Base-by-base conservation (phyloP, 2,329 filamentous ascomycete genomes). In the Colletotrichum cordylinicola region DNA sequence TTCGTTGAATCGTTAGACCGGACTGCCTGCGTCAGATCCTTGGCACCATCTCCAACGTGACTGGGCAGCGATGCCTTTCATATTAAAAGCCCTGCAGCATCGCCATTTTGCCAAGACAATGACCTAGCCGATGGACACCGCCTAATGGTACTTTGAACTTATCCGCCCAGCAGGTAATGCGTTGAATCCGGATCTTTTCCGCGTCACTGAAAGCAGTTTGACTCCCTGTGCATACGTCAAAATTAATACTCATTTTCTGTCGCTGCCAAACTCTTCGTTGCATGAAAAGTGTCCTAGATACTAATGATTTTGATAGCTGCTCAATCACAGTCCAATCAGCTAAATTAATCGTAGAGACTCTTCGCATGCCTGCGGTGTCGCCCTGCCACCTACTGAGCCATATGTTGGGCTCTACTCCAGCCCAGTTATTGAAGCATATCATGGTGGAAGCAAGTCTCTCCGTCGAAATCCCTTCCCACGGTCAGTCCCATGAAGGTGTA, bases 101-200 rank as follows among this genome's bases (percentile, higher is more conserved):
- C 60, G 72, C 72, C 72, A 71, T 74, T 60, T 71, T 66, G 72
- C 72, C 72, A 74, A 74, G 72, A 29, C 48, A 33, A 48, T 31
- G 21, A 24, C 39, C 56, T 35, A 65, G n/a, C 48, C 52, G 29
- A n/a, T 27, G 24, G 9, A 10, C 48, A 58, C 24, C 29, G 27
- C 24, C 31, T 27, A 31, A 35, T 9, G 35, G 64, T 27, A 35
- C 15, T 8, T 24, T 31, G 13, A 7, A 39, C 64, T 68, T 73
- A 56, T 73, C 65, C 70, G 55, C 56, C n/a, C 8, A 31, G 5
- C 8, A n/a, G 31, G 13, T 48, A 12, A 15, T 16, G 39, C 64
- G 24, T 52, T 35, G 24, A 39, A 15, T 37, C n/a, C 13, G 39
- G 29, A 16, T 48, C 64, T 72, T 72, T 72, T 61, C 70, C 70